phyloP scores from a whole-genome alignment of 2,329 filamentous ascomycete genomes.

The Trichoderma sp. region DNA sequence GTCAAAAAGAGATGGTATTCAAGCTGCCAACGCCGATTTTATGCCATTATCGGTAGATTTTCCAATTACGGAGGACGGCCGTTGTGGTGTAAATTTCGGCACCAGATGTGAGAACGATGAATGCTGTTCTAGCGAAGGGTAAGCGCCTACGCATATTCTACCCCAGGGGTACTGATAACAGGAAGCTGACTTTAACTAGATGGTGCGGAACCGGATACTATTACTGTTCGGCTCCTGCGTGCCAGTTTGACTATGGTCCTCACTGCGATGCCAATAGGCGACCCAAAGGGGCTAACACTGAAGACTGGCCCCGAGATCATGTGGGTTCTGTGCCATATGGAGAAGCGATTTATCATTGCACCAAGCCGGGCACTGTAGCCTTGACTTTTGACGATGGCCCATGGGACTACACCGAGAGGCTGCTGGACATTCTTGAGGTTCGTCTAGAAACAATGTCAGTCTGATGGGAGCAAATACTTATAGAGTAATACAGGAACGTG shows the following conservation, averaged over 20 bases:
- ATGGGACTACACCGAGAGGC: conserved; percentile 40
- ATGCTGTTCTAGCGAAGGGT: conserved; percentile 46
- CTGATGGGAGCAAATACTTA: accelerated
- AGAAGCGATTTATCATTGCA: conserved; percentile 46
- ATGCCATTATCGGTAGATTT: conserved; percentile 21
- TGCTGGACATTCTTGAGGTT: conserved; percentile 40
- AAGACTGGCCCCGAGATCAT: conserved; percentile 49
- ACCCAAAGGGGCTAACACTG: conserved; percentile 52
- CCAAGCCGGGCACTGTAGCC: conserved; percentile 38
- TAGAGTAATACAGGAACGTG: conserved; percentile 22
- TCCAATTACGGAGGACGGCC: conserved; percentile 33
- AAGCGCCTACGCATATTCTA: conserved; percentile 17
- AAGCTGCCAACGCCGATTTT: neutral
- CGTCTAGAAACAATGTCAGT: neutral
- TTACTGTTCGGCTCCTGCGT: conserved; percentile 62
- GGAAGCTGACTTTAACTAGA: conserved; percentile 28
- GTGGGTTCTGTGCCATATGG: conserved; percentile 57
- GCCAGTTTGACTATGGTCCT: conserved; percentile 59
- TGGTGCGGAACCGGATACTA: conserved; percentile 55
- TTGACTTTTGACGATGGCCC: conserved; percentile 49
- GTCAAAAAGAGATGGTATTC: neutral
- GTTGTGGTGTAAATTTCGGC: conserved; percentile 42
- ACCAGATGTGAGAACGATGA: conserved; percentile 35
- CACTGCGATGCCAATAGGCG: conserved; percentile 60
- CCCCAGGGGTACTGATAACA: too few relatives aligned